A percentile compares a stretch with the other conserved stretches of the same genome.
phyloP scores from a whole-genome alignment of 352 stramenopile species.

The Pythium chondricola region DNA sequence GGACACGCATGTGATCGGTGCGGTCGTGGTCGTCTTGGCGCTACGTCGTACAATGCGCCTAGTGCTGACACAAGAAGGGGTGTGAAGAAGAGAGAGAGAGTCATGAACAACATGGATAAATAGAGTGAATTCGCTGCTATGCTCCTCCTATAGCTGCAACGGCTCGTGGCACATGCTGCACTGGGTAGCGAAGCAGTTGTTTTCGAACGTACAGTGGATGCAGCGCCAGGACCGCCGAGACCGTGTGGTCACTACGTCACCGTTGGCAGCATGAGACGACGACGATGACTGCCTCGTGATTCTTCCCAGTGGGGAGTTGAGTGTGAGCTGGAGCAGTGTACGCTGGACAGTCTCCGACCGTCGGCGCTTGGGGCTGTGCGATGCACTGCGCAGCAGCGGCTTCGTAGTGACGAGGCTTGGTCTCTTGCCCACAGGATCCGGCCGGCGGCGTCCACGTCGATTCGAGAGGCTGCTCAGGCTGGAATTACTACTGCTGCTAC shows the following conservation, averaged over 20 bases:
- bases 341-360: conserved; percentile 4
- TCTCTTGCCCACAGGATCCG: conserved; percentile 9
- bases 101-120: neutral
- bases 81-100: no score
- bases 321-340: conserved; percentile 18
- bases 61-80: no score
- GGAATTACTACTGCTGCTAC: conserved; percentile 3
- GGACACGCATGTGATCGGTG: neutral
- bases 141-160: neutral
- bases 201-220: conserved; percentile 57
- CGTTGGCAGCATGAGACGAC: neutral
- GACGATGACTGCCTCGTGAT: neutral
- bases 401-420: conserved; percentile 1
- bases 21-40: neutral
- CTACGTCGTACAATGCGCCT: no score
- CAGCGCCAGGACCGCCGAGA: conserved; percentile 42
- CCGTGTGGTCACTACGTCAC: conserved; percentile 4
- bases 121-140: neutral
- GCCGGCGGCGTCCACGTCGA: no score
- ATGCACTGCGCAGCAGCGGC: conserved; percentile 8
- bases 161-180: conserved; percentile 59
- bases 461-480: no score
- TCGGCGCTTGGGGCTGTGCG: conserved; percentile 17
- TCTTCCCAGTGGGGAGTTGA: conserved; percentile 4
- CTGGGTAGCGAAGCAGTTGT: conserved; percentile 62